phyloP scores from a whole-genome alignment of 495 filamentous ascomycete species.

The Patellaria atrata region DNA sequence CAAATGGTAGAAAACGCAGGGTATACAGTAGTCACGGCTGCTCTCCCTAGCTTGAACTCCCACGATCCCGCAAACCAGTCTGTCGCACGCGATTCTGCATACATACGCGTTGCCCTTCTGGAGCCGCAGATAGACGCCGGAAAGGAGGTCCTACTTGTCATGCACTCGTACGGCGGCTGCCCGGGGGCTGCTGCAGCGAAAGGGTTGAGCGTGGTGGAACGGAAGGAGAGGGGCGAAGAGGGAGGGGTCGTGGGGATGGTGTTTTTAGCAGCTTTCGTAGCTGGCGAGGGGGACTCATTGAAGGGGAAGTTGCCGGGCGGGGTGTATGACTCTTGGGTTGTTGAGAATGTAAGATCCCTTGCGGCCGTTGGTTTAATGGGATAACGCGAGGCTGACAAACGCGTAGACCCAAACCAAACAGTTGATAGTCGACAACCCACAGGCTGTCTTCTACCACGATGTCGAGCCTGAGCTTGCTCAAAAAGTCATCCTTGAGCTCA shows the following conservation, averaged over 20 bases:
- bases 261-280: conserved; percentile 8
- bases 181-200: conserved; percentile 3
- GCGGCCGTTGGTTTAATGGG: no score
- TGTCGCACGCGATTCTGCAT: conserved; percentile 5
- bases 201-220: conserved; percentile 1
- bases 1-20: conserved; percentile 8
- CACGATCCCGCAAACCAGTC: conserved; percentile 3
- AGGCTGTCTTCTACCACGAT: conserved; percentile 6
- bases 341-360: no score
- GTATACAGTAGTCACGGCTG: conserved; percentile 8
- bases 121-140: conserved; percentile 6
- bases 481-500: conserved; percentile 7
- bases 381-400: no score
- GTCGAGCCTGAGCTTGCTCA: conserved; percentile 3
- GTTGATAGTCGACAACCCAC: no score
- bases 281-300: conserved; percentile 8
- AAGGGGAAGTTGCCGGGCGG: conserved; percentile 1
- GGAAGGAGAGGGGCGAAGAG: conserved; percentile 11
- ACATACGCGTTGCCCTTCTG: conserved; percentile 3
- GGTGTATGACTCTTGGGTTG: no score
- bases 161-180: conserved; percentile 12
- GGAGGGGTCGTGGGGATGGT: conserved; percentile 8
- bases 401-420: no score
- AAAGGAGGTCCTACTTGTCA: conserved; percentile 16
- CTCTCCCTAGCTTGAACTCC: conserved; percentile 7